Evolutionary conservation across 108 stramenopile genomes (phyloP).

Genomic region (Nitzschia inconspicua): DNA sequence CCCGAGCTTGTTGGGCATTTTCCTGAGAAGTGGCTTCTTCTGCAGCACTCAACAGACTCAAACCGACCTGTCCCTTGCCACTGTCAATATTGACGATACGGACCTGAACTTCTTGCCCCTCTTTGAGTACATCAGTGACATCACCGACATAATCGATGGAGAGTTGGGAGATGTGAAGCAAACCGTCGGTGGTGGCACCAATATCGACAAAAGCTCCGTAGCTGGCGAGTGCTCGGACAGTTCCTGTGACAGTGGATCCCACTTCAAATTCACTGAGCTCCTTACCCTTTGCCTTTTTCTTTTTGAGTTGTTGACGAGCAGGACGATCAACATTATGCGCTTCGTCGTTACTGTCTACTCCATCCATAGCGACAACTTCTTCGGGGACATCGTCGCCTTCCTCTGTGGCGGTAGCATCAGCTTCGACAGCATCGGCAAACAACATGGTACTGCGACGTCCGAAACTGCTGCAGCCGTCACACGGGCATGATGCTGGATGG

Average conservation of each 20-base stretch:
- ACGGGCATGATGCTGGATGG: slow-evolving; percentile 38
- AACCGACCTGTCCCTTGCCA: slow-evolving; percentile 85
- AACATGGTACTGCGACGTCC: slow-evolving; percentile 10
- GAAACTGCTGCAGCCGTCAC: slow-evolving; percentile 32
- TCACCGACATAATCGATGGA: slow-evolving; percentile 81
- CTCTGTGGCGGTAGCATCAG: slow-evolving; percentile 46
- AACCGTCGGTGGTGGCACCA: slow-evolving; percentile 87
- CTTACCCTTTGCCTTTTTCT: slow-evolving; percentile 65
- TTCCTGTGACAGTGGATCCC: slow-evolving; percentile 79
- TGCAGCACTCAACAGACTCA: slow-evolving; percentile 74
- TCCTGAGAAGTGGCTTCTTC: slow-evolving; percentile 60
- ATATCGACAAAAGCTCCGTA: slow-evolving; percentile 96
- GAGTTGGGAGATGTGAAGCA: slow-evolving; percentile 93
- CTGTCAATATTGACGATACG: slow-evolving; percentile 83
- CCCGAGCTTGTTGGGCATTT: slow-evolving; percentile 29
- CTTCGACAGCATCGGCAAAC: slow-evolving; percentile 41
- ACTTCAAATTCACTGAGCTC: slow-evolving; percentile 74
- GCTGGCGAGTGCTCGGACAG: slow-evolving; percentile 77
- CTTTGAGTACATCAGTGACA: slow-evolving; percentile 79
- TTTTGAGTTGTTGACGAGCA: slow-evolving; percentile 63
- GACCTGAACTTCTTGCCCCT: slow-evolving; percentile 83
- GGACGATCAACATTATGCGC: slow-evolving; percentile 86
- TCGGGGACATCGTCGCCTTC: slow-evolving; percentile 75
- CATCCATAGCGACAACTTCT: slow-evolving; percentile 81
- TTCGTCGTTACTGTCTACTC: slow-evolving; percentile 65